Evolutionary conservation across 31 red algal genomes (phyloP).

Genomic region (Asparagopsis taxiformis): DNA sequence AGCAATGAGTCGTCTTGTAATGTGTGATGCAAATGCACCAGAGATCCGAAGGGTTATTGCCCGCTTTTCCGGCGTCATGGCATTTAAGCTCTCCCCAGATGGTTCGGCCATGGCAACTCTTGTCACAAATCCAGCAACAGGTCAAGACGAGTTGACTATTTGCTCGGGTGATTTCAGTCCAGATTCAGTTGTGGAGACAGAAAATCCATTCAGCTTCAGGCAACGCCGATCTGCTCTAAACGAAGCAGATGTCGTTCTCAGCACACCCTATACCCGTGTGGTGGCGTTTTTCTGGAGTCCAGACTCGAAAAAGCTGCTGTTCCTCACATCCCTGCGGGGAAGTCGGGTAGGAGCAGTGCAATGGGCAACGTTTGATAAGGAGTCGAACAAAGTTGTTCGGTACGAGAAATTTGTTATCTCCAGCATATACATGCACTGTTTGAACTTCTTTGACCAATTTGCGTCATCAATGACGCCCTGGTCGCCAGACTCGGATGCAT

Average conservation of each 20-base stretch:
- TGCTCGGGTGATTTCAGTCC: constrained; percentile 46
- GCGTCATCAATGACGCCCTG: constrained; percentile 54
- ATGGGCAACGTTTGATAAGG: constrained; percentile 47
- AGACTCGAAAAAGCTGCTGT: constrained; percentile 45
- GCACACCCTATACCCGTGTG: constrained; percentile 40
- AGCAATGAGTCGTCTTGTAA: constrained; percentile 22
- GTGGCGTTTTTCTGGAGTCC: constrained; percentile 72
- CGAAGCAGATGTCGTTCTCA: constrained; percentile 51
- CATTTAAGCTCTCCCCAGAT: constrained; percentile 56
- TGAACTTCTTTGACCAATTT: constrained; percentile 62
- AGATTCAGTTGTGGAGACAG: constrained; percentile 16
- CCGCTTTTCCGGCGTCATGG: constrained; percentile 43
- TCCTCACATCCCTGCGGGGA: constrained; percentile 48
- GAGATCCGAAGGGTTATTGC: constrained; percentile 30
- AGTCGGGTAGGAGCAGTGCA: constrained; percentile 42
- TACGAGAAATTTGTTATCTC: constrained; percentile 62
- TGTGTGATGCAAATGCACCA: constrained; percentile 47
- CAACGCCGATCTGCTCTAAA: background rate
- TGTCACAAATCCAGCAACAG: constrained; percentile 56
- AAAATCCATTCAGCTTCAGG: background rate
- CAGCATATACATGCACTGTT: constrained; percentile 50
- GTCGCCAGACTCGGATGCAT: constrained; percentile 62
- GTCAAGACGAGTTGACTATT: constrained; percentile 62
- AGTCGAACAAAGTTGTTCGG: constrained; percentile 41
- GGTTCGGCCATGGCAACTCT: constrained; percentile 42